Evolutionary conservation across 345 rosid genomes (phyloP), one percentile per base, ranked within the genome.

Genomic region (Lepidium sativum): DNA sequence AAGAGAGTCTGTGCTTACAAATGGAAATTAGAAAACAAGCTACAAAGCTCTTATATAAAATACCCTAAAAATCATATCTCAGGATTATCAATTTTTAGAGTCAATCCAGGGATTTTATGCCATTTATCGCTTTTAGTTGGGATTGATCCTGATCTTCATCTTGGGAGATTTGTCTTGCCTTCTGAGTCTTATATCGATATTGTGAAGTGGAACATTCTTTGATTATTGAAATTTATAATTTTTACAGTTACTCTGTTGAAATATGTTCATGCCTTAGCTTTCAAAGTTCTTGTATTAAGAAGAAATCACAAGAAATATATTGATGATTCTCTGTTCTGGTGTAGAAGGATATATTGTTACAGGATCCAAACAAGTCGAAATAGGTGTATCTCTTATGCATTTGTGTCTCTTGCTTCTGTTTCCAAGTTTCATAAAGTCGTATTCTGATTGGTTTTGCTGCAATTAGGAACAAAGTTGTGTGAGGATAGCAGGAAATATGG

Each of bases 331-430:
- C 50, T 59, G 15, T 69, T 47, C 0, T 67, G 2, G 98, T 20
- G 92, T 87, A 9, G 92, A 89, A 84, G 98, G 96, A 52, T 80
- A 84, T 72, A 81, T 92, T 17, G 85, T 85, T 43, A 82, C 83
- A 34, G 98, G 98, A 62, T 79, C 95, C 43, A 92, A 89, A 72
- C 98, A 87, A 80, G 89, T 92, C 66, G 96, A 92, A 67, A 92
- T 92, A 68, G 98, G 98, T 84, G 25, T 2, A 0, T 23, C 25
- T 23, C 13, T 58, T 47, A 54, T 57, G 62, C 27, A 42, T 60
- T 68, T 40, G 25, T 32, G 14, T 47, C 5, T 7, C 8, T 44
- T 18, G 29, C 10, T 15, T 23, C 43, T 38, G 54, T 33, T 44
- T 48, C 39, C 9, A 10, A n/a, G 39, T 33, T 8, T 74, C 34